These are phyloP conservation scores for Penicillium salamii DNA, from an alignment of 495 filamentous ascomycete genomes.

Conservation along the genomic window DNA sequence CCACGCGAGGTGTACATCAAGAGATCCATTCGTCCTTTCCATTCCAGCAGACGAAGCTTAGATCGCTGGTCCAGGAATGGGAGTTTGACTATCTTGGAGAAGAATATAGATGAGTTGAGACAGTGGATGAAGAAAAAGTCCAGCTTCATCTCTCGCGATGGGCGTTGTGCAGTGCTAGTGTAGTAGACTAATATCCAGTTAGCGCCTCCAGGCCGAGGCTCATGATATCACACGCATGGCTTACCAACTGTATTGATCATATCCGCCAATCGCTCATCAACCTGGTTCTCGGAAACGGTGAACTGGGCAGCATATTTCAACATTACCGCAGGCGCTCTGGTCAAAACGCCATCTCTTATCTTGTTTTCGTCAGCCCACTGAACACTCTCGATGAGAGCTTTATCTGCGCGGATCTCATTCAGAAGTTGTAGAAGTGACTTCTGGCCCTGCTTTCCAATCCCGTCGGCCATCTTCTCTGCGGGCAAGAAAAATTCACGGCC, in stretches of 20 bases:
- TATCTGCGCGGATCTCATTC: slow-evolving; percentile 52
- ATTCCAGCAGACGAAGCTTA: slow-evolving; percentile 68
- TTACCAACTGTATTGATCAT: slow-evolving; percentile 66
- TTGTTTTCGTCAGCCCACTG: slow-evolving; percentile 57
- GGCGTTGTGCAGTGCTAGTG: slow-evolving; percentile 58
- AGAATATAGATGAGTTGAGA: slow-evolving; percentile 63
- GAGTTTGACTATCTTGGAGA: slow-evolving; percentile 48
- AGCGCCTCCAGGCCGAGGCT: no score
- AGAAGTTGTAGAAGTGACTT: slow-evolving; percentile 58
- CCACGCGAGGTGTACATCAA: slow-evolving; percentile 62
- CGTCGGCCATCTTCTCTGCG: slow-evolving; percentile 50
- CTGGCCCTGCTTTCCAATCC: slow-evolving; percentile 24
- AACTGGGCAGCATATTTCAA: slow-evolving; percentile 57
- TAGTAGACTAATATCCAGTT: slow-evolving; percentile 48
- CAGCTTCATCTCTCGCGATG: slow-evolving; percentile 61
- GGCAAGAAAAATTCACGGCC: slow-evolving; percentile 44
- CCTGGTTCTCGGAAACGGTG: slow-evolving; percentile 54
- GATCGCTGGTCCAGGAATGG: slow-evolving; percentile 28
- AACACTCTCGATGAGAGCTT: slow-evolving; percentile 51
- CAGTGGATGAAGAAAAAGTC: slow-evolving; percentile 84
- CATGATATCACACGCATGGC: slow-evolving; percentile 14
- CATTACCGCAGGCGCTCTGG: slow-evolving; percentile 60
- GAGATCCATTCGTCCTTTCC: slow-evolving; percentile 70
- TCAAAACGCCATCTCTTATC: slow-evolving; percentile 63
- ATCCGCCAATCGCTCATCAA: slow-evolving; percentile 69